Conservation (phyloP, 768 basidiomycete genomes). For the Russula compacta region DNA sequence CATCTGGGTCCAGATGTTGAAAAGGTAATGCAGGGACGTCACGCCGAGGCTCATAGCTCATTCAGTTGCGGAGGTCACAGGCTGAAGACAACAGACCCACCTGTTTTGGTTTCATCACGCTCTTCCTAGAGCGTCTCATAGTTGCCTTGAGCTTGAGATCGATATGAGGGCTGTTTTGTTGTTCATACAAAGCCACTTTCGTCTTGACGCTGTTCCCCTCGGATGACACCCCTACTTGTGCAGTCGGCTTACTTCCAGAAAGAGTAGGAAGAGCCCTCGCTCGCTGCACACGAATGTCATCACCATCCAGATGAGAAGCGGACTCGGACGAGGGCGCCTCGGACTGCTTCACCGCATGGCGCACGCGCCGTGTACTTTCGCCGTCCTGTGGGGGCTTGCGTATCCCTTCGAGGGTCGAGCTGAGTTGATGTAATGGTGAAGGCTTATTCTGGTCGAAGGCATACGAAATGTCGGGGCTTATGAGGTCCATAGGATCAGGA, state of each 20-base stretch:
- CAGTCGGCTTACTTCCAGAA: neutral
- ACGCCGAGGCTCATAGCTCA: neutral
- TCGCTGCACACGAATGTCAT: neutral
- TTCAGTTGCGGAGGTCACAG: neutral
- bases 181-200: neutral
- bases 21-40: neutral
- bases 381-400: slow-evolving; percentile 2
- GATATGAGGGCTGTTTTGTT: neutral
- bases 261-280: neutral
- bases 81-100: neutral
- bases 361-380: slow-evolving; percentile 7
- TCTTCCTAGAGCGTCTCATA: neutral
- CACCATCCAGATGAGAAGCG: neutral
- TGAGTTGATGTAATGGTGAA: neutral
- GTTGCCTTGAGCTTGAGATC: neutral
- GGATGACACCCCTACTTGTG: neutral
- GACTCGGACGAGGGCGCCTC: neutral
- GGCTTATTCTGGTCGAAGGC: slow-evolving; percentile 2
- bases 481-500: slow-evolving; percentile 11
- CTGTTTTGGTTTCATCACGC: slow-evolving; percentile 3
- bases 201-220: neutral
- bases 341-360: neutral
- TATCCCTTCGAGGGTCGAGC: neutral
- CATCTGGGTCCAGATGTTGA: neutral
- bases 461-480: neutral